These are phyloP conservation scores for Globisporangium recalcitrans DNA, from an alignment of 352 stramenopile species.

Conservation along the genomic window DNA sequence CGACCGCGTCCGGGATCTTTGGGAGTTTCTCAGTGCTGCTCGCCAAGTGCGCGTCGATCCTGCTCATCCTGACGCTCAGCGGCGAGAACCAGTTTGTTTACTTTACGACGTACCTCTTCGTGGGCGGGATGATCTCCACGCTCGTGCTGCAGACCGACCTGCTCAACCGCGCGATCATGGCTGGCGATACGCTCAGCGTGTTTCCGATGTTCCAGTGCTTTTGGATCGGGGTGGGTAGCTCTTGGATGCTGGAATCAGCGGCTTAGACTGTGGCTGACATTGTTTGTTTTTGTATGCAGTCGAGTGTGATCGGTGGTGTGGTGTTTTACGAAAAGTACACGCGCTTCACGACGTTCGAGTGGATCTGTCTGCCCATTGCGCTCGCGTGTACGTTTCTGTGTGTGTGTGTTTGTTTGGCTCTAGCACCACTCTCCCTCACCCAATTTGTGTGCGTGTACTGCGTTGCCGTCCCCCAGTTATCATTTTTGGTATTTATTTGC, in stretches of 20 bases:
- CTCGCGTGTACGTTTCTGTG: constrained; percentile 49
- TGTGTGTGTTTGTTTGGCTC: background rate
- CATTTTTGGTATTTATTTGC: constrained; percentile 77
- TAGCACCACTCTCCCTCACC: too few species aligned
- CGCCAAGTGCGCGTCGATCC: constrained; percentile 78
- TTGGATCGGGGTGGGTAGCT: constrained; percentile 70
- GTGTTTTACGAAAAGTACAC: constrained; percentile 86
- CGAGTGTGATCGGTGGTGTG: constrained; percentile 75
- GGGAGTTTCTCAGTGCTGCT: constrained; percentile 79
- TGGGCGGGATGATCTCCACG: constrained; percentile 76
- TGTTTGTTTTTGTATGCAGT: constrained; percentile 29
- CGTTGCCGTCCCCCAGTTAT: constrained; percentile 77
- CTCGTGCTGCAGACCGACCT: constrained; percentile 81
- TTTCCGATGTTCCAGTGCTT: constrained; percentile 89
- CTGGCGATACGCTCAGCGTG: constrained; percentile 76
- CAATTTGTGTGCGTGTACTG: too few species aligned
- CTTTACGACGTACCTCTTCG: constrained; percentile 81
- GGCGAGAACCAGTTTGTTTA: constrained; percentile 84
- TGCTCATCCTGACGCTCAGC: constrained; percentile 72
- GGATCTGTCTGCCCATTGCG: constrained; percentile 74
- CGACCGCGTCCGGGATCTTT: constrained; percentile 78
- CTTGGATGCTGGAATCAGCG: background rate
- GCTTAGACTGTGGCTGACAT: constrained; percentile 10
- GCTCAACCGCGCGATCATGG: constrained; percentile 83
- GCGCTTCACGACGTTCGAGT: constrained; percentile 72